Base-by-base conservation (phyloP, 305 asterid species). In the Plantago lanceolata region DNA sequence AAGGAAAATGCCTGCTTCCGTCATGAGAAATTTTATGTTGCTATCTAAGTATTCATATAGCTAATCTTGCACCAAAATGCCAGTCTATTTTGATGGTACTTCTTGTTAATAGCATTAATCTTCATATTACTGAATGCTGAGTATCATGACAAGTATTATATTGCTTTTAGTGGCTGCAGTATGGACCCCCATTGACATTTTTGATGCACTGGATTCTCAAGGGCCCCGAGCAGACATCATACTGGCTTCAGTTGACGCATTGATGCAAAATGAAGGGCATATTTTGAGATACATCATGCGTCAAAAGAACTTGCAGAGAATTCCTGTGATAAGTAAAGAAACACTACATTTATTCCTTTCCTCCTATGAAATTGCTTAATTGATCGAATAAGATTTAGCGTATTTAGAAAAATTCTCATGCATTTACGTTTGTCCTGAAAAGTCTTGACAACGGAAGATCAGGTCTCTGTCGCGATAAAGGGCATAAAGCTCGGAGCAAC, bases 291-390 rank as follows among this genome's bases (percentile, higher is more conserved):
- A 77, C 67, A 84, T 85, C 61, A 75, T 77, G 82, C 71, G 62
- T 19, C 76, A 81, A 19, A 64, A 77, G 33, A 68, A 68, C 21
- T 66, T 84, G 71, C 72, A 70, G 48, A 62, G 61, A 48, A 67
- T 81, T 60, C 89, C 96, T 16, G 79, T 85, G 3, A 79, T 85
- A 52, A 73, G 96, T 85, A 76, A 81, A 33, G 40, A 33, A 85
- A 21, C 40, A 29, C 5, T 6, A 21, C 55, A 16, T 55, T 57
- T 29, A 19, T 19, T 45, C 29, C n/a, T n/a, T n/a, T n/a, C 45
- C 17, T 17, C 26, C 11, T 49, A 18, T 33, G 40, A 33, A 33
- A 1, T 3, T 33, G 40, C 40, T 33, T 33, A 33, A 7, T 33
- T 2, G 40, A 33, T 33, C 40, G 1, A 5, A 6, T 33, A 49